Conservation (phyloP, 2,329 filamentous ascomycete genomes). For the Hypoxylon sp. region DNA sequence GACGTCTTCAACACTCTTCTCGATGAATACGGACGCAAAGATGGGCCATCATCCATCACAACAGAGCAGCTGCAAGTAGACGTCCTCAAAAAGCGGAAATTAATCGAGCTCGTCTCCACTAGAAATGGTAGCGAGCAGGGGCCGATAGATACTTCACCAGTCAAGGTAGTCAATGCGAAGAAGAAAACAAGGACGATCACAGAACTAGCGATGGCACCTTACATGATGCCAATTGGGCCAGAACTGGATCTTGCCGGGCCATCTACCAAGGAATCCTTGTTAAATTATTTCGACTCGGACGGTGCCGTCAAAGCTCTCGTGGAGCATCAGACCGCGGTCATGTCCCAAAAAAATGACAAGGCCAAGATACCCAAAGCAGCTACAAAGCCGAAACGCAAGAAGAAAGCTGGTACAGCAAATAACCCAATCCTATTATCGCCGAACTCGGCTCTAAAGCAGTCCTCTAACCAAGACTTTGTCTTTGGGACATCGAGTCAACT, state of each 20-base stretch:
- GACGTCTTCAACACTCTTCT: constrained; percentile 59
- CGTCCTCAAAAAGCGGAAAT: constrained; percentile 66
- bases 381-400: constrained; percentile 51
- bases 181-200: constrained; percentile 84
- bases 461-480: constrained; percentile 78
- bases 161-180: constrained; percentile 66
- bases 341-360: constrained; percentile 51
- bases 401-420: constrained; percentile 54
- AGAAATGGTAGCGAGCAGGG: constrained; percentile 44
- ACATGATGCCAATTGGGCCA: constrained; percentile 58
- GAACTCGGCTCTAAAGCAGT: constrained; percentile 72
- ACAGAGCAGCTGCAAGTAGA: constrained; percentile 37
- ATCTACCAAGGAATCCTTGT: constrained; percentile 54
- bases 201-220: constrained; percentile 78
- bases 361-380: constrained; percentile 53
- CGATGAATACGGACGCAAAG: constrained; percentile 56
- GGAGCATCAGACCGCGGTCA: constrained; percentile 50
- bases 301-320: constrained; percentile 51
- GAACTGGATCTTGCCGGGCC: constrained; percentile 48
- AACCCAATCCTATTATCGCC: constrained; percentile 74
- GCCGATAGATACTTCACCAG: constrained; percentile 48
- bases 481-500: constrained; percentile 91
- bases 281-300: constrained; percentile 59
- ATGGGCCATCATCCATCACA: constrained; percentile 26
- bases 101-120: constrained; percentile 62